Evolutionary conservation across 2,329 filamentous ascomycete species (phyloP), one percentile per base, ranked within the genome.

Genomic region (Fusarium haematococcum): DNA sequence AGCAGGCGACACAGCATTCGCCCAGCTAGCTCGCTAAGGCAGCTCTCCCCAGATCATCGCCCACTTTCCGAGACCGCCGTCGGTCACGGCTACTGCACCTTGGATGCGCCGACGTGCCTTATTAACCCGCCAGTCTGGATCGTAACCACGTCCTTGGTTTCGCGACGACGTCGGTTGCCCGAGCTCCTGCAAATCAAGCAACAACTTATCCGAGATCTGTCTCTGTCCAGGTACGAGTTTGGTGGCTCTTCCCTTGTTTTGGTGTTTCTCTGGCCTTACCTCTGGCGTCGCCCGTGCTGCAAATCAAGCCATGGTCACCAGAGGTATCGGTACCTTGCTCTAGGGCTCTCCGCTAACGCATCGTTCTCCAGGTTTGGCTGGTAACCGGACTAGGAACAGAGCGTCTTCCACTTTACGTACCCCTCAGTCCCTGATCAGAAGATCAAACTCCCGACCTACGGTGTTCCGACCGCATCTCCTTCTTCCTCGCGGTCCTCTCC

Each of bases 11-110:
- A 69, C 61, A 70, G 69, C 71, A 68, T 72, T 74, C 68, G 58
- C 69, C 71, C 71, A 75, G 68, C 68, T 75, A 75, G 43, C 52
- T 56, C 67, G 68, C 73, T 78, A 77, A 59, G 35, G 50, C 67
- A 73, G 76, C 72, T 78, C 74, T 77, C 76, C 76, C 76, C 76
- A 72, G 74, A 75, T 75, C 76, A 77, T 63, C 68, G 39, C 65
- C 65, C 58, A 58, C 60, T 61, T 72, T 64, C 62, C 68, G 66
- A 68, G 65, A 76, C 67, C 69, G 60, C 63, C 68, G 57, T 63
- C 64, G 48, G 62, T 62, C 67, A 64, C 67, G 52, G 54, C 63
- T 54, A 50, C 65, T 63, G 64, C 39, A 63, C 62, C 67, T 61
- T 63, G 63, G 52, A 71, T 72, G 25, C 56, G 57, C 66, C 54